Conservation (phyloP, 306 rosid genomes). For the Glycine latifolia region DNA sequence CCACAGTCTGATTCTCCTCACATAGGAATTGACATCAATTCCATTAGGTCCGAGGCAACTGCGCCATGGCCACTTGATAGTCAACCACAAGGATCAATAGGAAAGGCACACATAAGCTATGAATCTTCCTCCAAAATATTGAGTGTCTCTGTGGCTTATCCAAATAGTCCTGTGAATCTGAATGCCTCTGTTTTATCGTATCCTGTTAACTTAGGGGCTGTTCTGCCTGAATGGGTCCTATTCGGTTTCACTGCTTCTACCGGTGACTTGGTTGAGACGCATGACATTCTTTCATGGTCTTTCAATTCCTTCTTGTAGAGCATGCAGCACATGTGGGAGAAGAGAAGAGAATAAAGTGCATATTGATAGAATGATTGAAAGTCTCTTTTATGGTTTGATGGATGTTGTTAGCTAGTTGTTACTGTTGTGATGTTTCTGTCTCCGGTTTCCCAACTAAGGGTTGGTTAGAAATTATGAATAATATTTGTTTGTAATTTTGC, state of each 20-base stretch:
- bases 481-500: too few species aligned
- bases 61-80: constrained; percentile 28
- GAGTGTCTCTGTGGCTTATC: constrained; percentile 38
- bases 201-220: constrained; percentile 2
- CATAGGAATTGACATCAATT: constrained; percentile 53
- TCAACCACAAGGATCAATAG: constrained; percentile 14
- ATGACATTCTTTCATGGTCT: constrained; percentile 52
- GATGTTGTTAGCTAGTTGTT: neutral
- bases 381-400: neutral
- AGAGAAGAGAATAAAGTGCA: neutral
- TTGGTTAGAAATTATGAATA: too few species aligned
- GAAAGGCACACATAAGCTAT: constrained; percentile 42
- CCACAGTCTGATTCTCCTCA: constrained; percentile 27
- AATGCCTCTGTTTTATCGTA: neutral
- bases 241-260: constrained; percentile 52
- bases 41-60: constrained; percentile 36
- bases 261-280: constrained; percentile 43
- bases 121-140: neutral
- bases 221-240: constrained; percentile 18
- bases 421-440: too few species aligned
- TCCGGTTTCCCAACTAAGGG: too few species aligned
- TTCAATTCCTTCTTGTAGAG: constrained; percentile 31
- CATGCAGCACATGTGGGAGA: neutral
- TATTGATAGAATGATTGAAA: neutral
- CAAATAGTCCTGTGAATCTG: neutral